Evolutionary conservation across 257 asterid species (phyloP), one percentile per base, ranked within the genome.

Genomic region (Solanum dulcamara): DNA sequence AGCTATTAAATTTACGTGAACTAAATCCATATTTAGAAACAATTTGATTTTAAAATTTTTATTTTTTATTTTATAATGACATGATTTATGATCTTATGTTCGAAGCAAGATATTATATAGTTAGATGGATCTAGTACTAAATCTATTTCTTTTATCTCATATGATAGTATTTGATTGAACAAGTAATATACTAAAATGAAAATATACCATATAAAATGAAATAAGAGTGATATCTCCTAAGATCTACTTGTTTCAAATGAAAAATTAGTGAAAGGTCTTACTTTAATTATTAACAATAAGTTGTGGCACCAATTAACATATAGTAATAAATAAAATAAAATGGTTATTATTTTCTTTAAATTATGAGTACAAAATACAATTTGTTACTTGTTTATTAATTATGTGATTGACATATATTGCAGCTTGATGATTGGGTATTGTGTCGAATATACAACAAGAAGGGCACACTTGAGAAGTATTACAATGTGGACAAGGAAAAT

Each of bases 391-490:
- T 15, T 46, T 59, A 48, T 51, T 62, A 11, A 70, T 70, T 70
- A 70, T 13, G 72, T 46, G 4, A 30, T 30, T 30, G 18, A 10
- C 59, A 42, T 66, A 9, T 79, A 0, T 85, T 89, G 79, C 94
- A 93, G 94, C 95, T 93, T 59, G 97, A 93, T 84, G 97, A 93
- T 75, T 93, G 94, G 95, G 97, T 93, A 10, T 81, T 92, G 13
- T 93, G 97, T 80, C 93, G 96, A 32, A 89, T 93, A 83, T 93
- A 93, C 92, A 93, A 93, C 94, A 92, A 93, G 86, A 92, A 93
- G 48, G 96, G 97, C 7, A 88, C 89, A 20, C 87, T 92, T 13
- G 97, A 91, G 48, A 93, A 84, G 86, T 83, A 91, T 60, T 38
- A 72, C 86, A 80, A 10, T 20, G 85, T 83, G 38, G 91, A 86